phyloP scores from a whole-genome alignment of 2,329 filamentous ascomycete genomes.

The Chrysoporthe austroafricana region DNA sequence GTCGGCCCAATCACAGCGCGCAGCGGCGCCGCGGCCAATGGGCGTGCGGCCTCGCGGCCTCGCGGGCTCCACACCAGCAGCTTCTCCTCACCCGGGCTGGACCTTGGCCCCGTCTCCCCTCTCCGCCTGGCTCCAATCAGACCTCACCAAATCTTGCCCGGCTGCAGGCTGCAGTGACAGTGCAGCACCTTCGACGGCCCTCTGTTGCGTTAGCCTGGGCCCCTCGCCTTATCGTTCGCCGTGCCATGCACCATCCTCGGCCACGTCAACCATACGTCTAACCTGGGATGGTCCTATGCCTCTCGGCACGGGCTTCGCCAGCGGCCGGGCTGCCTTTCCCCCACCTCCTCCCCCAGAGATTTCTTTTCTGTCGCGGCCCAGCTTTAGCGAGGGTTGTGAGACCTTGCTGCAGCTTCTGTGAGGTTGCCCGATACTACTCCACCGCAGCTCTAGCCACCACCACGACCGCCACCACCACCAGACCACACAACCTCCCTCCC shows the following conservation, averaged over 20 bases:
- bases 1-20: constrained; percentile 1
- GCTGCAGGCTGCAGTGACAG: constrained; percentile 17
- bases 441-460: background rate
- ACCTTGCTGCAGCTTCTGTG: background rate
- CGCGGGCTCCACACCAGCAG: constrained; percentile 3
- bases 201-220: constrained; percentile 7
- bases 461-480: too few species aligned
- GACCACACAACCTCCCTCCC: background rate
- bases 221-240: background rate
- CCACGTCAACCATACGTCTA: constrained; percentile 2
- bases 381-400: background rate
- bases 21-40: background rate
- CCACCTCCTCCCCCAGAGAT: background rate
- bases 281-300: background rate
- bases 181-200: constrained; percentile 1
- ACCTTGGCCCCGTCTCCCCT: background rate
- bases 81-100: constrained; percentile 11
- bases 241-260: constrained; percentile 5
- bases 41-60: background rate
- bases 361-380: background rate
- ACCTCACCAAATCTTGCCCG: background rate
- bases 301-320: background rate
- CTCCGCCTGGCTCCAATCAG: constrained; percentile 9
- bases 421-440: background rate
- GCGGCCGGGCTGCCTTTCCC: background rate